Conservation (phyloP, 257 asterid genomes). For the Solanum clarkiae region DNA sequence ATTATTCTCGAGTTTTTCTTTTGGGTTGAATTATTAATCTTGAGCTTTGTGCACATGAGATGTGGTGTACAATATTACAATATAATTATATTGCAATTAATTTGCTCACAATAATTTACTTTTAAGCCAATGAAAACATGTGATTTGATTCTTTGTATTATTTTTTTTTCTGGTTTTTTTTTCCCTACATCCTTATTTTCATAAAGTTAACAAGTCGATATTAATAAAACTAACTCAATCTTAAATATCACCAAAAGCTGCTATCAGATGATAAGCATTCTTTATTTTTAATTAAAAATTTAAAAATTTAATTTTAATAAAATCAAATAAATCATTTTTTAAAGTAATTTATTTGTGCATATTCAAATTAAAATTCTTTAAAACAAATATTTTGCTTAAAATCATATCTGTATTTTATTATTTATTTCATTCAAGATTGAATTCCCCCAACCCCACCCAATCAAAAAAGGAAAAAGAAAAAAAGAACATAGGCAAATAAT, state of each 20-base stretch:
- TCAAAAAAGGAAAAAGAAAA: neutral
- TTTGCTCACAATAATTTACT: neutral
- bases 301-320: rapidly evolving
- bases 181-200: neutral
- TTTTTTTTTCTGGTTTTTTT: neutral
- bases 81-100: neutral
- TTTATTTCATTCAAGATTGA: too few relatives aligned
- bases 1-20: neutral
- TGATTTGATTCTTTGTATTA: neutral
- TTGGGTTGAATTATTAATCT: neutral
- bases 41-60: neutral
- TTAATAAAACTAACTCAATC: neutral
- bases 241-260: neutral
- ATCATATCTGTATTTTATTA: too few relatives aligned
- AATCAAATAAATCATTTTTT: neutral
- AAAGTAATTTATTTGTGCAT: neutral
- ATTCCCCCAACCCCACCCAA: too few relatives aligned
- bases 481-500: neutral
- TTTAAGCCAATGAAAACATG: neutral
- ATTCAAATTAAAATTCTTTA: neutral
- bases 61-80: neutral
- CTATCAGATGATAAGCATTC: neutral
- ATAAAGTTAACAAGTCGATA: neutral
- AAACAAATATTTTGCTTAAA: too few relatives aligned
- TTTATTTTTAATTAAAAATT: neutral